phyloP scores from a whole-genome alignment of 2,329 filamentous ascomycete species.

The Colletotrichum musicola region DNA sequence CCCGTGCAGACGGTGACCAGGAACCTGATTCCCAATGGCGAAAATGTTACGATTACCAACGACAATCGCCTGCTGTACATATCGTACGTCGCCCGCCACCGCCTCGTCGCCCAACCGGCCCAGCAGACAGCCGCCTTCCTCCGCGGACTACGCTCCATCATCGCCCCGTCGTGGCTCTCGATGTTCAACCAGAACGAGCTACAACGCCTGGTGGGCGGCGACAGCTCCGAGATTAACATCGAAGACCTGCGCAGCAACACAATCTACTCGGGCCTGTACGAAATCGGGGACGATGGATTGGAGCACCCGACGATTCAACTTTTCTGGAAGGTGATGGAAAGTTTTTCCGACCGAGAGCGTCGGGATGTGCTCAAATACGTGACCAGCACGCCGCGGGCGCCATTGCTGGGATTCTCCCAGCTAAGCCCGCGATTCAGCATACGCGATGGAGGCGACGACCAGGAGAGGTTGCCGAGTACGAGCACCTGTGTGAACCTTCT shows the following conservation, averaged over 20 bases:
- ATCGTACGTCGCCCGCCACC: conserved; percentile 88
- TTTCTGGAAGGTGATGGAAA: conserved; percentile 92
- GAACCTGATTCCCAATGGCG: conserved; percentile 82
- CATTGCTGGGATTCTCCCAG: conserved; percentile 88
- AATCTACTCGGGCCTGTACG: conserved; percentile 87
- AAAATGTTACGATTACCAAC: conserved; percentile 85
- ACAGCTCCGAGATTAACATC: conserved; percentile 86
- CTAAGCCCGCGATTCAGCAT: conserved; percentile 91
- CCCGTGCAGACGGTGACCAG: conserved; percentile 74
- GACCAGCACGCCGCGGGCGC: conserved; percentile 91
- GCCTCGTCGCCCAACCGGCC: conserved; percentile 83
- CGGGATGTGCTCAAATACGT: conserved; percentile 95
- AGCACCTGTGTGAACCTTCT: conserved; percentile 97
- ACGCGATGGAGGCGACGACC: conserved; percentile 81
- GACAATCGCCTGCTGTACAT: conserved; percentile 96
- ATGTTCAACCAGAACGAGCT: conserved; percentile 99
- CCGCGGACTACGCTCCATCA: conserved; percentile 85
- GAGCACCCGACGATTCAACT: conserved; percentile 89
- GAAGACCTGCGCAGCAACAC: conserved; percentile 88
- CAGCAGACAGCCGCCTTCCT: conserved; percentile 91
- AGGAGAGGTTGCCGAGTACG: conserved; percentile 86
- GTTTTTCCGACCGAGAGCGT: conserved; percentile 80
- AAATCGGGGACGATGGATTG: conserved; percentile 85
- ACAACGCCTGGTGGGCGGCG: conserved; percentile 92
- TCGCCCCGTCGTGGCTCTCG: conserved; percentile 91